Base-by-base conservation (phyloP, 192 early-diverging fungal species). In the Podila epicladia region DNA sequence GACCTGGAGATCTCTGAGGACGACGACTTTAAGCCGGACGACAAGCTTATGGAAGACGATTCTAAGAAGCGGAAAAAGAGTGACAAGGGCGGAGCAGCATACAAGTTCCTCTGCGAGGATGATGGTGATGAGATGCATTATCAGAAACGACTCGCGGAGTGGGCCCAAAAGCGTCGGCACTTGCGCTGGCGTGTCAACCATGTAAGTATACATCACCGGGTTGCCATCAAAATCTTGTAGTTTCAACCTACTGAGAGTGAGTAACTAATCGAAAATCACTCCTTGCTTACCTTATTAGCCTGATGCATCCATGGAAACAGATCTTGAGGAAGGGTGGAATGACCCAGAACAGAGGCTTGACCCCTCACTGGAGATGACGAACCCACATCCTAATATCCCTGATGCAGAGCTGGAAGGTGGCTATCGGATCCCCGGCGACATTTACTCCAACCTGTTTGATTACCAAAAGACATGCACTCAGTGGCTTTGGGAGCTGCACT, bases 401-500 rank as follows among this genome's bases (percentile, higher is more conserved):
- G 92, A 93, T 63, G 84, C 65, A 55, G 80, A 83, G 22, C 82
- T 89, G 51, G 85, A 90, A 6, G 84, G 82, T 4, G 84, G 73
- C 8, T 66, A 90, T 65, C 73, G 75, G 8, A 89, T 97, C 51
- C 96, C 97, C 32, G 94, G 92, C 12, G 95, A 97, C 32, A 87
- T 99, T 50, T 92, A 91, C 77, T 73, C 76, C 19, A 86, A 88
- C 24, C 83, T 99, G 4, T 95, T 99, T 70, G 95, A 92, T 59
- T 98, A 99, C 75, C 97, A 99, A 82, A 89, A 90, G 68, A 93
- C 94, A 62, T 92, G 95, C 57, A 74, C 93, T 8, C 84, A 87
- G 32, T 99, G 97, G 97, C 83, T 99, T 41, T 94, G 91, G 89
- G 94, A 96, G 65, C 84, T 98, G 55, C 93, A 97, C 78, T 85